Conservation (phyloP, 2,329 filamentous ascomycete species). For the Nothopassalora personata region DNA sequence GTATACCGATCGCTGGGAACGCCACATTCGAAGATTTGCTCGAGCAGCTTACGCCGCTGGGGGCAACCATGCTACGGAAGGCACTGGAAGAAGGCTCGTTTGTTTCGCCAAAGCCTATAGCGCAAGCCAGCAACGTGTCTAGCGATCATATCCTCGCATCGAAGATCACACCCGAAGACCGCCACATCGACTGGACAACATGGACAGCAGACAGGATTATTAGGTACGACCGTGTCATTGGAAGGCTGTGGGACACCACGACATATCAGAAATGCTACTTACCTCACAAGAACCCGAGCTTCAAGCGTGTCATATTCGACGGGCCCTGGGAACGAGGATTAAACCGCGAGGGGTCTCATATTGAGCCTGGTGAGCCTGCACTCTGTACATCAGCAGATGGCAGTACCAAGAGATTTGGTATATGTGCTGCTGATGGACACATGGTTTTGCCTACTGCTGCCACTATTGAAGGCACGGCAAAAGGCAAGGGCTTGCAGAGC, state of each 20-base stretch:
- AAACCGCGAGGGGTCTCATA: neutral
- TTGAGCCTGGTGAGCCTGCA: neutral
- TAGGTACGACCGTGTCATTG: conserved; percentile 56
- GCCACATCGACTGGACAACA: conserved; percentile 55
- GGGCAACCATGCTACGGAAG: conserved; percentile 64
- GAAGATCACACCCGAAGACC: conserved; percentile 64
- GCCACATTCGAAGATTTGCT: conserved; percentile 50
- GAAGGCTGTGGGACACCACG: conserved; percentile 58
- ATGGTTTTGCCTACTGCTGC: conserved; percentile 17
- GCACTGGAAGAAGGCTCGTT: conserved; percentile 61
- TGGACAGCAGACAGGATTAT: conserved; percentile 53
- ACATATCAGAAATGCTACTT: conserved; percentile 17
- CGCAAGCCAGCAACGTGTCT: conserved; percentile 18
- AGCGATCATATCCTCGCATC: conserved; percentile 52
- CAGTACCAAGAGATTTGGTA: conserved; percentile 6
- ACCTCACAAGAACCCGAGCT: neutral
- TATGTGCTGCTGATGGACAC: conserved; percentile 19
- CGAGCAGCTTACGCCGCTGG: conserved; percentile 55
- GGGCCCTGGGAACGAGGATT: conserved; percentile 20
- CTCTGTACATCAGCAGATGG: neutral
- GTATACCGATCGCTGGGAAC: conserved; percentile 44
- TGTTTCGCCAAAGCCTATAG: conserved; percentile 48
- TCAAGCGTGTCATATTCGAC: conserved; percentile 20
- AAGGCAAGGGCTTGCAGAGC: conserved; percentile 17
- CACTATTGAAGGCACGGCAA: conserved; percentile 22